Conservation (phyloP, 2,329 filamentous ascomycete genomes). For the Colletotrichum lini region DNA sequence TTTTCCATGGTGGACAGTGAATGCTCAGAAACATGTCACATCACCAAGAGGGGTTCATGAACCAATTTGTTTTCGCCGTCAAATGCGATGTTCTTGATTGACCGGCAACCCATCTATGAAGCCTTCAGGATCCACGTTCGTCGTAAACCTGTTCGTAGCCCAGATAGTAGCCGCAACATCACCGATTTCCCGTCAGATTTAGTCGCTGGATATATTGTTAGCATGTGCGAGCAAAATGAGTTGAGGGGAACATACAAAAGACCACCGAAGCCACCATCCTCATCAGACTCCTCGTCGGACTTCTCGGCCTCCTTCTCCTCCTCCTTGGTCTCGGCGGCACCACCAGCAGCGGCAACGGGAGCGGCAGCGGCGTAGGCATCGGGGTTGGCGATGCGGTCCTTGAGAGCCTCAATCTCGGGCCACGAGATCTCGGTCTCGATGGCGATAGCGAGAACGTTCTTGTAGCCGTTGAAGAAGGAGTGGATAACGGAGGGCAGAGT, state of each 20-base stretch:
- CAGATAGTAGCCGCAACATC: slow-evolving; percentile 58
- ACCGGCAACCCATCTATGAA: slow-evolving; percentile 66
- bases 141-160: slow-evolving; percentile 62
- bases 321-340: slow-evolving; percentile 66
- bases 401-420: slow-evolving; percentile 96
- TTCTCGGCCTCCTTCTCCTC: slow-evolving; percentile 77
- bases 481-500: slow-evolving; percentile 97
- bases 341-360: slow-evolving; percentile 74
- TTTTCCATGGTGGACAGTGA: slow-evolving; percentile 46
- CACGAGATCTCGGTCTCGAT: slow-evolving; percentile 92
- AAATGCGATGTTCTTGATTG: slow-evolving; percentile 53
- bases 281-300: slow-evolving; percentile 76
- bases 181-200: slow-evolving; percentile 60
- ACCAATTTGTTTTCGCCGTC: slow-evolving; percentile 42
- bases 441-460: slow-evolving; percentile 93
- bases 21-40: slow-evolving; percentile 45
- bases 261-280: slow-evolving; percentile 82
- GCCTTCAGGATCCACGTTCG: slow-evolving; percentile 56
- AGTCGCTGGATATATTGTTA: slow-evolving; percentile 65
- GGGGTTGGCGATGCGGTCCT: slow-evolving; percentile 99
- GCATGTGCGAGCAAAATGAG: slow-evolving; percentile 42
- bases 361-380: slow-evolving; percentile 92
- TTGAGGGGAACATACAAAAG: slow-evolving; percentile 73
- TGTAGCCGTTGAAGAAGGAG: slow-evolving; percentile 97
- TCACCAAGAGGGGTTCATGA: slow-evolving; percentile 44